phyloP scores from a whole-genome alignment of 2,329 filamentous ascomycete species.

The Raffaelea deltoideospora region DNA sequence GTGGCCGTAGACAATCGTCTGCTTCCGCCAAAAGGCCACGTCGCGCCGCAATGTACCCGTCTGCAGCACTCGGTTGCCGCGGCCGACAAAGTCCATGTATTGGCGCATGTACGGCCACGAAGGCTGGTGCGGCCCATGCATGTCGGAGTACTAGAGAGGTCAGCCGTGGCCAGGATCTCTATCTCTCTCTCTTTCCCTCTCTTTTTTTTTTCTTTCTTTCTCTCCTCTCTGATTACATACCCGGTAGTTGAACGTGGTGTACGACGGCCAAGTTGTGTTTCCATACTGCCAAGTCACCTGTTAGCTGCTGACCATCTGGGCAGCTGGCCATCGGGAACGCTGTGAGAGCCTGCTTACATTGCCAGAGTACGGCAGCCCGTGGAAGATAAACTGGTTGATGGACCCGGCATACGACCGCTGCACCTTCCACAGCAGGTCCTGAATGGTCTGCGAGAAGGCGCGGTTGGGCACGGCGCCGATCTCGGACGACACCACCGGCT shows the following conservation, averaged over 20 bases:
- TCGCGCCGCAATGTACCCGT: conserved; percentile 23
- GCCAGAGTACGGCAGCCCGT: conserved; percentile 24
- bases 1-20: neutral
- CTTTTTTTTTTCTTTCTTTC: no score
- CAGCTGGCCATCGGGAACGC: no score
- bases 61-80: conserved; percentile 23
- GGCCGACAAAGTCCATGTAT: conserved; percentile 20
- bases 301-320: neutral
- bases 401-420: conserved; percentile 1
- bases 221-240: no score
- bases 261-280: conserved; percentile 33
- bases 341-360: conserved; percentile 9
- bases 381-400: conserved; percentile 23
- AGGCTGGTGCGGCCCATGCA: conserved; percentile 22
- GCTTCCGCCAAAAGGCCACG: conserved; percentile 22
- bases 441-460: conserved; percentile 1
- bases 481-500: conserved; percentile 23
- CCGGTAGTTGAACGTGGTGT: conserved; percentile 26
- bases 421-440: neutral
- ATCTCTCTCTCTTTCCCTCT: no score
- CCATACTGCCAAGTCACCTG: conserved; percentile 14
- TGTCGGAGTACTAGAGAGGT: conserved; percentile 7
- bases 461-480: conserved; percentile 13
- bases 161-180: no score
- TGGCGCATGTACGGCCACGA: conserved; percentile 24